Base-by-base conservation (phyloP, 768 basidiomycete genomes). In the Tricholoma matsutake region DNA sequence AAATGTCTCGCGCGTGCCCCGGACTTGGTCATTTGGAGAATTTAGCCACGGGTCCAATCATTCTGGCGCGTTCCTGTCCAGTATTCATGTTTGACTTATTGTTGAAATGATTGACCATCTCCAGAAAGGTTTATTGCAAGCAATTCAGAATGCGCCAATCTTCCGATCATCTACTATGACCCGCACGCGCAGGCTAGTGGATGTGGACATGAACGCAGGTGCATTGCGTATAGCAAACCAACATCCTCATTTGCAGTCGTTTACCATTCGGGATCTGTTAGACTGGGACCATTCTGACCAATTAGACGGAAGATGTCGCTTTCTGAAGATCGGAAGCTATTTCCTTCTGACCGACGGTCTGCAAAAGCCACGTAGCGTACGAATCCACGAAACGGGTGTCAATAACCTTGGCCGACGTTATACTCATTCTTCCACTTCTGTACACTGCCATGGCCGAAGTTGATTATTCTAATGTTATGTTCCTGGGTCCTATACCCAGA, bases 261-360 rank as follows among this genome's bases (percentile, higher is more conserved):
- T 65, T 20, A 55, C 34, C 11, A 61, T 68, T 37, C 61, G 65
- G 18, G 61, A 64, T 52, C 63, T 65, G 13, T 28, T 54, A n/a
- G 54, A 58, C 11, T 67, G 66, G 66, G 64, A 67, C 52, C 64
- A 65, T 29, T 51, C 55, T 16, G 63, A 67, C 51, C 64, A 65
- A 52, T 54, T 67, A 11, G 51, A 58, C 47, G 54, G 58, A 8
- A 57, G 59, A 11, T 67, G 57, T 54, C 60, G 63, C 8, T 47
- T 60, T 7, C 56, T 45, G 32, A 45, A 60, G 11, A 29, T 56
- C 9, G 59, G 62, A 25, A 16, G 16, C 18, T 63, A 63, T 53
- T 20, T 13, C 11, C 13, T 59, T n/a, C 16, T 54, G 16, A n/a
- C 7, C n/a, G 35, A 59, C 35, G 31, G 18, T 14, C 31, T 28